A percentile compares a stretch with the other conserved stretches of the same genome.
Evolutionary conservation across 257 asterid species (phyloP).

Genomic region (Petunia axillaris): DNA sequence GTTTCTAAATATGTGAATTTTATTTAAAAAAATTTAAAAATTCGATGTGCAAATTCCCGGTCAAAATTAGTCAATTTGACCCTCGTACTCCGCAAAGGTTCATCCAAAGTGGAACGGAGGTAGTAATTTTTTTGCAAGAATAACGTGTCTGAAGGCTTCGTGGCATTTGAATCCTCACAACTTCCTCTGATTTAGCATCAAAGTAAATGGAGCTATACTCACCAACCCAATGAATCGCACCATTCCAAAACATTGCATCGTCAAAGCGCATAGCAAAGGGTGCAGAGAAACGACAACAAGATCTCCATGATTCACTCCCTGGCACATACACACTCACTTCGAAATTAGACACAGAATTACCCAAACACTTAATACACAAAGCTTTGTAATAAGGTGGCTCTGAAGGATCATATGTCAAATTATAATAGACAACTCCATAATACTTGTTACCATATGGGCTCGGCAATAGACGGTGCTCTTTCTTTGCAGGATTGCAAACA

Average conservation of each 20-base stretch:
- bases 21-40: too few relatives aligned
- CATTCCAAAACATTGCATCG: background rate
- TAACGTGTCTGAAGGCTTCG: background rate
- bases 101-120: too few relatives aligned
- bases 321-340: background rate
- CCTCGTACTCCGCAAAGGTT: too few relatives aligned
- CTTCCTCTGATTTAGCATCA: background rate
- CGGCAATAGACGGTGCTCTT: too few relatives aligned
- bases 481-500: too few relatives aligned
- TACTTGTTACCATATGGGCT: background rate
- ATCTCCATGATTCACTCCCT: background rate
- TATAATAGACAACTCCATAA: background rate
- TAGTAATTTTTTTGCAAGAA: background rate
- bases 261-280: background rate
- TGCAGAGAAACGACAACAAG: background rate
- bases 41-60: too few relatives aligned
- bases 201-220: background rate
- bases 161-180: background rate
- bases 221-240: conserved; percentile 17
- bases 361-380: conserved; percentile 3
- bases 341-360: background rate
- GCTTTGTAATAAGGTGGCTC: conserved; percentile 1
- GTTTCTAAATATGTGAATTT: too few relatives aligned
- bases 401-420: conserved; percentile 1
- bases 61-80: too few relatives aligned